Evolutionary conservation across 148 eudicot species (phyloP), one percentile per base, ranked within the genome.

Genomic region (Silene latifolia): DNA sequence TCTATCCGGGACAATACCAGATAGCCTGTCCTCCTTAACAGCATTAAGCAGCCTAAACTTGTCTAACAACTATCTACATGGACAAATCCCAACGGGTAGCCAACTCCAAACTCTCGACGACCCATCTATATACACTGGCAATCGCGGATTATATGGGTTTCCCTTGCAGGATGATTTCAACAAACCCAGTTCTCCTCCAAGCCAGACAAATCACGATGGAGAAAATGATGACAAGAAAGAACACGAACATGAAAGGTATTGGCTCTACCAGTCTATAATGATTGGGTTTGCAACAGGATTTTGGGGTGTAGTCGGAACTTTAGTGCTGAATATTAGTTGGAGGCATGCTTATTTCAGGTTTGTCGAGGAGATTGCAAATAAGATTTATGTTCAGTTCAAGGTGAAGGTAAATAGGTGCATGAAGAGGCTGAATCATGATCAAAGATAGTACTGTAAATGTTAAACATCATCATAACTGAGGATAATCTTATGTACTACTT

Each of bases 71-170:
- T 35, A 74, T 32, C 73, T 82, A 1, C 47, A 73, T 0, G 84
- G 84, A 5, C 64, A 39, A 42, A 82, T 82, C 56, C 84, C 82
- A 39, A 81, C 71, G 1, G 77, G 83, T 19, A 61, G 4, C 14
- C 83, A 81, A 62, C 83, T 81, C 46, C 80, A 77, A 59, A 77
- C 79, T 47, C 69, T 80, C 0, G 39, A 71, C 18, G 72, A 80
- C 63, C 80, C 79, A 35, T 75, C 84, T 29, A 83, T 82, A 6
- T 87, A 80, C 42, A 39, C 15, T 17, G 79, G 79, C 18, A 87
- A 87, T 65, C 58, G 69, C 1, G 73, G 77, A 18, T 78, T 87
- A 13, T 85, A 86, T 71, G 90, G 88, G 35, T 35, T 65, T 54
- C 85, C 85, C 19, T 54, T 85, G 65, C 69, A 56, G 47, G n/a